phyloP scores from a whole-genome alignment of 257 asterid species.

The Solanum peruvianum region DNA sequence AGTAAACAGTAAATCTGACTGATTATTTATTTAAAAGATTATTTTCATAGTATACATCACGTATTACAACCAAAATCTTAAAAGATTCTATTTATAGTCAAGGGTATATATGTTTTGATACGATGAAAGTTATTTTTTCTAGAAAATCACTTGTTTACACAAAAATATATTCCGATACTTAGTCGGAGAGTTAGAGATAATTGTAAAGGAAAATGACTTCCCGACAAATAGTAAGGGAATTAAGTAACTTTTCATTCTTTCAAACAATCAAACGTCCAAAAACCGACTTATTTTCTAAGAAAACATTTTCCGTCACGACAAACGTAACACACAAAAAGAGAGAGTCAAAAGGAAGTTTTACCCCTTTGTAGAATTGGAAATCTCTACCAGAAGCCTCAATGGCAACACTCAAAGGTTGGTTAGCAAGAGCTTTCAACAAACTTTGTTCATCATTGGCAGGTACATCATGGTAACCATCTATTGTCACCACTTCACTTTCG shows the following conservation, averaged over 20 bases:
- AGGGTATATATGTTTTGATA: background rate
- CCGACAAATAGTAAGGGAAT: background rate
- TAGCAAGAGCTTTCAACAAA: slow-evolving; percentile 31
- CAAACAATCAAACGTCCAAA: background rate
- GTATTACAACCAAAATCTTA: background rate
- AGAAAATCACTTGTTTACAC: background rate
- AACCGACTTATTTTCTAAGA: background rate
- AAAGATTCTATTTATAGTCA: background rate
- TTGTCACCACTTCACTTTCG: slow-evolving; percentile 16
- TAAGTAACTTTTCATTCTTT: background rate
- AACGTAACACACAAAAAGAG: background rate
- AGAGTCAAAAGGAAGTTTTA: background rate
- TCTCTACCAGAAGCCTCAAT: slow-evolving; percentile 35
- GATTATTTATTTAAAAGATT: background rate
- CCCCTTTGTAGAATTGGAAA: slow-evolving; percentile 34
- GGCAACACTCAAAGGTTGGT: slow-evolving; percentile 29
- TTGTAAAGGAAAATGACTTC: background rate
- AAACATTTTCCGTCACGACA: background rate
- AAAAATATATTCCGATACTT: background rate
- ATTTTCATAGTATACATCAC: background rate
- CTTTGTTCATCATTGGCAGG: slow-evolving; percentile 21
- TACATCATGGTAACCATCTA: slow-evolving; percentile 29
- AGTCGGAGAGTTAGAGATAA: background rate
- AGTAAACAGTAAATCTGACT: background rate
- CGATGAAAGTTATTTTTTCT: background rate